Evolutionary conservation across 768 basidiomycete genomes (phyloP).

Genomic region (Russula griseocarnosa): DNA sequence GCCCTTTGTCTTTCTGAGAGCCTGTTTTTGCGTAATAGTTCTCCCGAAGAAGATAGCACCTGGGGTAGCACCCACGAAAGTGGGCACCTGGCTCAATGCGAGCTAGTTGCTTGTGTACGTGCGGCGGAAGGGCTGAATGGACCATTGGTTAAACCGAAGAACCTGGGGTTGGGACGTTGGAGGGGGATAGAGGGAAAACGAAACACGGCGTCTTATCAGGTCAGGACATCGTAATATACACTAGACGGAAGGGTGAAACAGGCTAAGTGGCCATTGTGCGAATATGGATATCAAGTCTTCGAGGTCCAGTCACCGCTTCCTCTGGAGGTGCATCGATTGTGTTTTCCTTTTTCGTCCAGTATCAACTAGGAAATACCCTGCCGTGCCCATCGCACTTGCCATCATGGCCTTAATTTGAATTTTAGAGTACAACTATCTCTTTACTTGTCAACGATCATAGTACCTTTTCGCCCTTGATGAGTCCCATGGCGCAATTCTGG

Average conservation of each 20-base stretch:
- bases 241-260: neutral
- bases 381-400: no score
- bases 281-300: neutral
- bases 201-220: constrained; percentile 5
- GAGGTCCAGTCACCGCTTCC: neutral
- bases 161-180: neutral
- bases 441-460: neutral
- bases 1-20: constrained; percentile 49
- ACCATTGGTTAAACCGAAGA: constrained; percentile 7
- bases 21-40: constrained; percentile 65
- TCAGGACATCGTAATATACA: neutral
- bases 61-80: constrained; percentile 45
- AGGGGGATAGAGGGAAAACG: neutral
- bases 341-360: constrained; percentile 1
- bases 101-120: constrained; percentile 45
- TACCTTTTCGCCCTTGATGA: neutral
- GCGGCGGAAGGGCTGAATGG: constrained; percentile 25
- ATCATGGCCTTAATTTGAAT: no score
- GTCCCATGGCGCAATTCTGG: no score
- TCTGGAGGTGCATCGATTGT: neutral
- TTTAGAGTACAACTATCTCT: neutral
- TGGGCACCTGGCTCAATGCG: constrained; percentile 48
- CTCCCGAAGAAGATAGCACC: constrained; percentile 56
- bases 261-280: neutral
- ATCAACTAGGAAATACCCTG: no score